Evolutionary conservation across 1,139 yeast species (phyloP).

Genomic region (Lodderomyces metapsilosis): DNA sequence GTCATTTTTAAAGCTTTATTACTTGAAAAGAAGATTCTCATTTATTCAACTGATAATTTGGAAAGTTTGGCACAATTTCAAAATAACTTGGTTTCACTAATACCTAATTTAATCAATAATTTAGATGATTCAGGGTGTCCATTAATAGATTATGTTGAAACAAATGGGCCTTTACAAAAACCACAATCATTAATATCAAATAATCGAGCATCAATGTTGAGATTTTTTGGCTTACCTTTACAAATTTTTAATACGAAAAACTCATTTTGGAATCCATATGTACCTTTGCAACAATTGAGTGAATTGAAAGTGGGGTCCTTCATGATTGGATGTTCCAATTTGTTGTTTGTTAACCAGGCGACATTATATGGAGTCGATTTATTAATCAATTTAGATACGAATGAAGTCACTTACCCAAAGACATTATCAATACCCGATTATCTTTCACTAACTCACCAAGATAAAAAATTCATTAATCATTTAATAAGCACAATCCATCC

Average conservation of each 20-base stretch:
- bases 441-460: constrained; percentile 59
- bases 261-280: constrained; percentile 87
- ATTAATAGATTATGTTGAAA: constrained; percentile 54
- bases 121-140: constrained; percentile 84
- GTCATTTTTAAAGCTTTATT: constrained; percentile 73
- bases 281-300: constrained; percentile 86
- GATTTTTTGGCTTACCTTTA: constrained; percentile 85
- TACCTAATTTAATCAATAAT: constrained; percentile 74
- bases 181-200: constrained; percentile 77
- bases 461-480: constrained; percentile 68
- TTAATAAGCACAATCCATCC: constrained; percentile 18
- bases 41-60: constrained; percentile 75
- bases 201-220: constrained; percentile 71
- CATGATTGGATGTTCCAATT: constrained; percentile 86
- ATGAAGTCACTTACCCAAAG: constrained; percentile 42
- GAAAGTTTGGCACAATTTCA: constrained; percentile 79
- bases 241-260: constrained; percentile 80
- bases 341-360: constrained; percentile 71
- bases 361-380: constrained; percentile 49
- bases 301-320: constrained; percentile 65
- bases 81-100: constrained; percentile 65
- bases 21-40: constrained; percentile 65
- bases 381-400: constrained; percentile 37
- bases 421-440: constrained; percentile 26
- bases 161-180: constrained; percentile 47